Evolutionary conservation across 176 grass and related monocot genomes (phyloP).

Genomic region (Canna indica): DNA sequence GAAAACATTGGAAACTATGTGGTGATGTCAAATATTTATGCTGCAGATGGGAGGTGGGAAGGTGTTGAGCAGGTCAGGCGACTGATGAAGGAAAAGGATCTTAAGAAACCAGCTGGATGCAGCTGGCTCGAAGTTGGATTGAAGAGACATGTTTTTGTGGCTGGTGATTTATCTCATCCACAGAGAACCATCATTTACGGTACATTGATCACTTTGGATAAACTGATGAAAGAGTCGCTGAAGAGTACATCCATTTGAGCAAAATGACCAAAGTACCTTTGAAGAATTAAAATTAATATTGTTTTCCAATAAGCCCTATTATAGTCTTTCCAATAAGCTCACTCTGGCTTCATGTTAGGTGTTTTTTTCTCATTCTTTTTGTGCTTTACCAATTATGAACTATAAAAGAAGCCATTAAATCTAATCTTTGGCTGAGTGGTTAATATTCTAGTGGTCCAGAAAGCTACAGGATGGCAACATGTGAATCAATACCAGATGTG

Average conservation of each 20-base stretch:
- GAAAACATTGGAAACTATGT: slow-evolving; percentile 50
- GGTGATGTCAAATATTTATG: slow-evolving; percentile 66
- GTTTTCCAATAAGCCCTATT: no score
- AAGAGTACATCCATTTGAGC: neutral
- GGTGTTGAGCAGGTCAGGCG: slow-evolving; percentile 54
- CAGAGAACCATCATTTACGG: slow-evolving; percentile 27
- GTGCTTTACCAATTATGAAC: no score
- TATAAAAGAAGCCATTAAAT: no score
- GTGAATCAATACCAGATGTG: no score
- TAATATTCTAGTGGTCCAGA: no score
- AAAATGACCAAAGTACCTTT: neutral
- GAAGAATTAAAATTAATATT: no score
- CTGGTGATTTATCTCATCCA: slow-evolving; percentile 39
- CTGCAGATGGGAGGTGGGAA: slow-evolving; percentile 53
- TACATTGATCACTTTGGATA: slow-evolving; percentile 41
- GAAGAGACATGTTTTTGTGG: slow-evolving; percentile 44
- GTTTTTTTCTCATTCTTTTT: no score
- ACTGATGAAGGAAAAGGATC: slow-evolving; percentile 52
- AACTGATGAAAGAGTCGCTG: slow-evolving; percentile 40
- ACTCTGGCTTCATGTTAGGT: no score
- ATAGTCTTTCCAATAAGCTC: no score
- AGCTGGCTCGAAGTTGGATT: slow-evolving; percentile 60
- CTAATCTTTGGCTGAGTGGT: no score
- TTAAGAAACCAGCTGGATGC: slow-evolving; percentile 67
- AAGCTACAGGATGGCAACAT: no score